phyloP scores from a whole-genome alignment of 202 grass and related monocot species.

The Panicum hallii region DNA sequence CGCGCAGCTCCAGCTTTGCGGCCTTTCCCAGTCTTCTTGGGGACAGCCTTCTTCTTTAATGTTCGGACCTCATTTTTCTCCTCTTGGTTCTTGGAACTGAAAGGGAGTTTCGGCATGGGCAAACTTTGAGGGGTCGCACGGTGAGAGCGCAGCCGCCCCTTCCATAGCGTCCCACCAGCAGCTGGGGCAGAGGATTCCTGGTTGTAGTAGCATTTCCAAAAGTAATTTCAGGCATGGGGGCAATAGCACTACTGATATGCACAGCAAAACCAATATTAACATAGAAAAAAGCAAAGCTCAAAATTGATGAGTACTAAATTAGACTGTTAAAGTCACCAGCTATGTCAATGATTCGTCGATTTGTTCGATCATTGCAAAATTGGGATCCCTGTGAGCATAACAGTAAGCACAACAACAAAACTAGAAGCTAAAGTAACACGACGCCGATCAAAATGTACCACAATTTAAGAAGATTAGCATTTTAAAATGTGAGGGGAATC shows the following conservation, averaged over 20 bases:
- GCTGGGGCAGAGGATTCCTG: constrained; percentile 11
- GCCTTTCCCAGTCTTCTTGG: constrained; percentile 6
- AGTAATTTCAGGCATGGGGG: background rate
- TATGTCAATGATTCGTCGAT: too few species aligned
- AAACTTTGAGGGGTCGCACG: background rate
- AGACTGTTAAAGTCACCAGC: background rate
- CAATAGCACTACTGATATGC: background rate
- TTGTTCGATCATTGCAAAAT: background rate
- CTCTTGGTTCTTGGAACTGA: background rate
- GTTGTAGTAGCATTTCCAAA: constrained; percentile 2
- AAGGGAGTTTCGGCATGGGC: background rate
- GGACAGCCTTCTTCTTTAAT: constrained; percentile 18
- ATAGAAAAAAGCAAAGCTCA: background rate
- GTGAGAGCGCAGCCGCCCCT: constrained; percentile 39
- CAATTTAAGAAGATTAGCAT: background rate
- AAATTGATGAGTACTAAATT: background rate
- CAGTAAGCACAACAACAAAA: background rate
- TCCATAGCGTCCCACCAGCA: constrained; percentile 37
- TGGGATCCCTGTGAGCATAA: background rate
- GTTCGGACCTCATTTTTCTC: background rate
- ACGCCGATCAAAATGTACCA: background rate
- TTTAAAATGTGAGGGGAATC: background rate
- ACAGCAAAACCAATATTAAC: constrained; percentile 5
- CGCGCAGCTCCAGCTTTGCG: background rate
- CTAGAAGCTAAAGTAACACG: background rate